Base-by-base conservation (phyloP, 2,329 filamentous ascomycete genomes). In the Ophiostoma ulmi region DNA sequence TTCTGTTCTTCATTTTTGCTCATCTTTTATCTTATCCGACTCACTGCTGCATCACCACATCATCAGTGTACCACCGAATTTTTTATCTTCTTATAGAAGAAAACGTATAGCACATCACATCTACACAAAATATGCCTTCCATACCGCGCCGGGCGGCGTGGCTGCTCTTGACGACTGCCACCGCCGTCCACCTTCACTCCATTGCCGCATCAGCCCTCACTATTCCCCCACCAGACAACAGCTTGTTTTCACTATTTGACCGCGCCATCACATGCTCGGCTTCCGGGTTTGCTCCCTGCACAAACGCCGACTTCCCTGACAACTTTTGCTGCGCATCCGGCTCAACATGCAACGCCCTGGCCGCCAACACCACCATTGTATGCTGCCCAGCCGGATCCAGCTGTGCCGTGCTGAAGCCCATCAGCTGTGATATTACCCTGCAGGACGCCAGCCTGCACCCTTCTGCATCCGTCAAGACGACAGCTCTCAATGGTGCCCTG, bases 241-340 rank as follows among this genome's bases (percentile, higher is more conserved):
- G 63, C 38, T 44, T 44, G n/a, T 44, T 44, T 31, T 22, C 31
- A 20, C 26, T 73, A 36, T 63, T 64, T 10, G 68, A 39, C 10
- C 70, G 71, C 13, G 69, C 69, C 6, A 31, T 4, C 39, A 64
- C 22, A 36, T 72, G 5, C 55, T 72, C 2, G 22, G 22, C 22
- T 1, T 35, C 84, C 48, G 76, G 81, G 68, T 84, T 87, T 70
- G 78, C 80, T 22, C 81, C 83, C 74, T 92, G 90, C 77, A 79
- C 84, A 35, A 77, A 78, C 70, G 72, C 80, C 38, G 81, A 80
- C 39, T 82, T 91, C 31, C 89, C 90, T 1, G 81, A 80, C 69
- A 83, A 85, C 77, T 92, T 93, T 77, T 93, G 90, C 81, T 94
- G 91, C 76, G 79, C 84, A 3, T 72, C 79, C 38, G 79, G 77